Base-by-base conservation (phyloP, 768 basidiomycete species). In the Hygrophoropsis aurantiaca region DNA sequence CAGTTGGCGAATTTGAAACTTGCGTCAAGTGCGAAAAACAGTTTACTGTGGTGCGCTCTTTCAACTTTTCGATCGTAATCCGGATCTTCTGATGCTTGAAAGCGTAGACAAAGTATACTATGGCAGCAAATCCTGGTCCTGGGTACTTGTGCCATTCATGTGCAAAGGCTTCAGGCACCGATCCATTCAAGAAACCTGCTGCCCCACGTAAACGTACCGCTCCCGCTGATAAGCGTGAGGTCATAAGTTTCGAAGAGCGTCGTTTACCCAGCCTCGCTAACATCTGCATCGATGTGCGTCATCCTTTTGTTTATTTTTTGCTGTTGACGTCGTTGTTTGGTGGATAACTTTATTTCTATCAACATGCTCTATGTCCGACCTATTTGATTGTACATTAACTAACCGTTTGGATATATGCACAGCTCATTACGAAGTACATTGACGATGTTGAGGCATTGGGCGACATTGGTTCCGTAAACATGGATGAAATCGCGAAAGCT, bases 361-460 rank as follows among this genome's bases (percentile, higher is more conserved):
- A n/a, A n/a, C n/a, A n/a, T n/a, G n/a, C n/a, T n/a, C n/a, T n/a
- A n/a, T n/a, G n/a, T n/a, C n/a, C n/a, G n/a, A n/a, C n/a, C n/a
- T n/a, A n/a, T n/a, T n/a, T n/a, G n/a, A n/a, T 32, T 11, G 3
- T 21, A 35, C 43, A 50, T 30, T 16, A 20, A 40, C n/a, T n/a
- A n/a, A n/a, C n/a, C 20, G 38, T 27, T 4, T 45, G 18, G 9
- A 18, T 21, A 9, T 47, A 41, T 49, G 6, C 44, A n/a, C 46
- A 94, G 89, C 70, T 97, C 19, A 84, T 97, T 47, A 85, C 87
- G 15, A 79, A 81, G 47, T 82, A 91, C 61, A 95, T 97, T 47
- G 79, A 93, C 47, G 90, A 95, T 55, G 85, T 98, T 5, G 90
- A 92, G 52, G 84, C 86, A 0, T 68, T 94, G 13, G 95, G 95